Percentiles rank a stretch among this genome's conserved stretches.
Evolutionary conservation across 2,329 filamentous ascomycete species (phyloP).

Genomic region (Lecanicillium sp.): DNA sequence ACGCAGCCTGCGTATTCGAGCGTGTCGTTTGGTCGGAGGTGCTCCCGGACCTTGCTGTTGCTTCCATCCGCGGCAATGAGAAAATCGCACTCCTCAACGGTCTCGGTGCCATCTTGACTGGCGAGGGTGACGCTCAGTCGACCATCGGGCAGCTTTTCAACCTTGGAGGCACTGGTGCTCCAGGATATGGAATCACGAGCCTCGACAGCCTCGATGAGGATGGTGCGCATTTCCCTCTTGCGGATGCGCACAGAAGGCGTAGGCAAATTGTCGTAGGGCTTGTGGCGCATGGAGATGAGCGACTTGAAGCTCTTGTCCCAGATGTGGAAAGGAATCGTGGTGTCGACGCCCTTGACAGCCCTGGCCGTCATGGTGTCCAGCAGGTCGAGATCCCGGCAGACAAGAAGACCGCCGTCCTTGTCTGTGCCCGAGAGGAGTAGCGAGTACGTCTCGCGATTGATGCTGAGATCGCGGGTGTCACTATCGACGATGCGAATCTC

Average conservation of each 20-base stretch:
- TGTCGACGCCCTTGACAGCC: slow-evolving; percentile 15
- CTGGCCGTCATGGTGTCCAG: slow-evolving; percentile 19
- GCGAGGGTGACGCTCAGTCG: slow-evolving; percentile 3
- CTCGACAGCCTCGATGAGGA: slow-evolving; percentile 18
- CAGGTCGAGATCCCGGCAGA: slow-evolving; percentile 24
- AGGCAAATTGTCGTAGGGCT: slow-evolving; percentile 16
- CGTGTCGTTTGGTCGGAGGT: slow-evolving; percentile 24
- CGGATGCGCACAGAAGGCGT: slow-evolving; percentile 19
- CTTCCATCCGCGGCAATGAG: slow-evolving; percentile 33
- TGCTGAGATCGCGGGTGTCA: slow-evolving; percentile 17
- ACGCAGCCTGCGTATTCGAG: slow-evolving; percentile 26
- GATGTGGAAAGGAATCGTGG: slow-evolving; percentile 19
- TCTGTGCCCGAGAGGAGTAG: slow-evolving; percentile 22
- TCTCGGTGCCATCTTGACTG: not conserved
- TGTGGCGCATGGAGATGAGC: slow-evolving; percentile 17
- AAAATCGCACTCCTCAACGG: slow-evolving; percentile 21
- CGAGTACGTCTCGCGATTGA: slow-evolving; percentile 22
- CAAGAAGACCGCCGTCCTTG: slow-evolving; percentile 20
- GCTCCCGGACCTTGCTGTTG: slow-evolving; percentile 25
- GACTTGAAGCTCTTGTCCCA: slow-evolving; percentile 23
- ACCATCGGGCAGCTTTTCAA: slow-evolving; percentile 2
- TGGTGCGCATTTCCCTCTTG: slow-evolving; percentile 18
- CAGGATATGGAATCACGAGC: slow-evolving; percentile 3
- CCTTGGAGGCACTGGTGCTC: slow-evolving; percentile 3
- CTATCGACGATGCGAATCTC: slow-evolving; percentile 27